A percentile compares a stretch with the other conserved stretches of the same genome.
These are phyloP conservation scores for Fusarium azukiicola DNA, from an alignment of 2,329 filamentous ascomycete species.

Conservation along the genomic window DNA sequence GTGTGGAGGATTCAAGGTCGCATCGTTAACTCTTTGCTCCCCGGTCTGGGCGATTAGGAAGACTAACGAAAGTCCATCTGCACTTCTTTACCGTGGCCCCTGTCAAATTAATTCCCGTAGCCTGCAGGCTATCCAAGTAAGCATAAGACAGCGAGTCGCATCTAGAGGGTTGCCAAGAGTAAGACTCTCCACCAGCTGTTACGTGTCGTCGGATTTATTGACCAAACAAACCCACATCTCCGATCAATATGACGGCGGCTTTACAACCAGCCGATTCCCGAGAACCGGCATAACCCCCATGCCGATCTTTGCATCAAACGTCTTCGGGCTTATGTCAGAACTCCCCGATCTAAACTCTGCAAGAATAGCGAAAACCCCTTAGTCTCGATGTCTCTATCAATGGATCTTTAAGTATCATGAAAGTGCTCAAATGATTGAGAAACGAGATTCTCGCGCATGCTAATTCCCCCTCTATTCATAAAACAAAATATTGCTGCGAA, in stretches of 20 bases:
- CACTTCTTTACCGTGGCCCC: not conserved
- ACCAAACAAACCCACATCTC: constrained; percentile 14
- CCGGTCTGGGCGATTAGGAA: not conserved
- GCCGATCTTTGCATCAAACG: not conserved
- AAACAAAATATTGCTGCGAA: too few species aligned
- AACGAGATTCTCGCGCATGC: too few species aligned
- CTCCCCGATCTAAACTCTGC: not conserved
- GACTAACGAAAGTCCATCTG: not conserved
- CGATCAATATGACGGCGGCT: constrained; percentile 20
- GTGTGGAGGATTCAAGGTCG: not conserved
- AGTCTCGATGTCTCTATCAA: too few species aligned
- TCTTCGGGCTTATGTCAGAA: not conserved
- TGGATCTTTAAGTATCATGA: too few species aligned
- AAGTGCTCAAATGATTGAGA: too few species aligned
- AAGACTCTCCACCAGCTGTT: not conserved
- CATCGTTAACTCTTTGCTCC: not conserved
- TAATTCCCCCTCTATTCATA: too few species aligned
- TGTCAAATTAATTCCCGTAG: not conserved
- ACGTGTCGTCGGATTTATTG: constrained; percentile 37
- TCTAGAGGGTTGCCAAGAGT: not conserved
- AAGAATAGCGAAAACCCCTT: too few species aligned
- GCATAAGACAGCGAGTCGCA: constrained; percentile 15
- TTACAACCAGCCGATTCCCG: constrained; percentile 12
- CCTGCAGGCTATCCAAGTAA: not conserved
- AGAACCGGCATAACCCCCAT: not conserved